Evolutionary conservation across 441 rosid species (phyloP).

Genomic region (Populus trichocarpa): DNA sequence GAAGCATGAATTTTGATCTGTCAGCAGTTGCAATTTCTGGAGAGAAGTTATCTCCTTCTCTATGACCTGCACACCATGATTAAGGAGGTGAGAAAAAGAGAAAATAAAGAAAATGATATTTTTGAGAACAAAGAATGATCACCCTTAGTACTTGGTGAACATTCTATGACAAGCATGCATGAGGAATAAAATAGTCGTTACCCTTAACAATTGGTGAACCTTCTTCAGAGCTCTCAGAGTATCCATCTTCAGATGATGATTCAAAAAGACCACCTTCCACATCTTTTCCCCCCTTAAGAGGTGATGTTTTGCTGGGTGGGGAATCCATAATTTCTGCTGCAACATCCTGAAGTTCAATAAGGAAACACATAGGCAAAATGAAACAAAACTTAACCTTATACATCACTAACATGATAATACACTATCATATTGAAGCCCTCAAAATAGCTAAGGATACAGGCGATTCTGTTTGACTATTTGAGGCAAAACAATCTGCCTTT

Average conservation of each 20-base stretch:
- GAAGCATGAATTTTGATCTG: slow-evolving; percentile 36
- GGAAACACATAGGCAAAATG: slow-evolving; percentile 35
- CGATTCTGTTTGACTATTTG: slow-evolving; percentile 34
- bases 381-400: slow-evolving; percentile 10
- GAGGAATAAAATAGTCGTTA: slow-evolving; percentile 28
- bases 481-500: slow-evolving; percentile 32
- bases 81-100: neutral
- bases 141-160: slow-evolving; percentile 28
- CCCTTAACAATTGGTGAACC: slow-evolving; percentile 37
- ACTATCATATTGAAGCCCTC: slow-evolving; percentile 11
- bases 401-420: neutral
- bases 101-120: neutral
- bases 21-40: slow-evolving; percentile 31
- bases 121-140: neutral
- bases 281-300: slow-evolving; percentile 27
- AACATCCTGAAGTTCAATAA: slow-evolving; percentile 49
- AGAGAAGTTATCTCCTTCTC: slow-evolving; percentile 31
- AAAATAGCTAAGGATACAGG: slow-evolving; percentile 47
- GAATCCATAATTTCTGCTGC: slow-evolving; percentile 34
- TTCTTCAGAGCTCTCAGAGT: slow-evolving; percentile 45
- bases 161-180: slow-evolving; percentile 24
- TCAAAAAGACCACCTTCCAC: slow-evolving; percentile 34
- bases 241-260: slow-evolving; percentile 52
- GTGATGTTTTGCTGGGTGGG: slow-evolving; percentile 32
- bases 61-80: slow-evolving; percentile 31